These are phyloP conservation scores for Apophysomyces sp. DNA, from an alignment of 371 early-diverging fungal genomes.

Conservation along the genomic window DNA sequence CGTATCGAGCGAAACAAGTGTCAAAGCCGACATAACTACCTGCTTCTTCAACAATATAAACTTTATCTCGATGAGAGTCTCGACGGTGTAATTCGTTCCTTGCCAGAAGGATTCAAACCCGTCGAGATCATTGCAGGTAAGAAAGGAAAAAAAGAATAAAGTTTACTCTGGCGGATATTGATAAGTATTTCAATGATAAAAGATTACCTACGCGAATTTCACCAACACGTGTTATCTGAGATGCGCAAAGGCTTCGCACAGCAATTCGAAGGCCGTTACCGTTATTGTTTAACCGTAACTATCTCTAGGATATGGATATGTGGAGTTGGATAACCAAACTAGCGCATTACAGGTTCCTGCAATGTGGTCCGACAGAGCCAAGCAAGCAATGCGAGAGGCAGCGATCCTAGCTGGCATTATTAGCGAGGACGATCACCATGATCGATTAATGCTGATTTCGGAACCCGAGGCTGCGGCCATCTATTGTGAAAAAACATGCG, in stretches of 20 bases:
- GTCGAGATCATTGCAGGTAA: slow-evolving; percentile 48
- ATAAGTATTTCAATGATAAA: background rate
- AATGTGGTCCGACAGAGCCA: slow-evolving; percentile 63
- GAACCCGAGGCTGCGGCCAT: slow-evolving; percentile 66
- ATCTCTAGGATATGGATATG: background rate
- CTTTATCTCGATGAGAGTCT: slow-evolving; percentile 53
- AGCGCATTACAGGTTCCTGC: slow-evolving; percentile 44
- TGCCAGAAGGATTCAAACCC: slow-evolving; percentile 47
- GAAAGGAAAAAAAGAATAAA: background rate
- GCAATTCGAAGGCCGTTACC: slow-evolving; percentile 31
- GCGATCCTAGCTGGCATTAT: slow-evolving; percentile 54
- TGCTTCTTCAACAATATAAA: slow-evolving; percentile 53
- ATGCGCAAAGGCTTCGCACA: slow-evolving; percentile 48
- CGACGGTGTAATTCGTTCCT: slow-evolving; percentile 36
- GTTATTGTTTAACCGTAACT: slow-evolving; percentile 46
- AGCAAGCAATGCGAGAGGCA: slow-evolving; percentile 60
- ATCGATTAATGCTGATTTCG: slow-evolving; percentile 55
- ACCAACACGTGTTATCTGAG: slow-evolving; percentile 43
- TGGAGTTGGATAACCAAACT: background rate
- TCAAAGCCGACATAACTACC: slow-evolving; percentile 14
- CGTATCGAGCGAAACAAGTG: slow-evolving; percentile 21
- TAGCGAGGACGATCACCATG: slow-evolving; percentile 44
- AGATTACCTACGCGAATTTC: slow-evolving; percentile 55
- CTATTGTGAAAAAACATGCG: slow-evolving; percentile 59
- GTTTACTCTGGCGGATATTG: background rate